Evolutionary conservation across 805 yeast species (phyloP).

Genomic region (Torulaspora microellipsoides): DNA sequence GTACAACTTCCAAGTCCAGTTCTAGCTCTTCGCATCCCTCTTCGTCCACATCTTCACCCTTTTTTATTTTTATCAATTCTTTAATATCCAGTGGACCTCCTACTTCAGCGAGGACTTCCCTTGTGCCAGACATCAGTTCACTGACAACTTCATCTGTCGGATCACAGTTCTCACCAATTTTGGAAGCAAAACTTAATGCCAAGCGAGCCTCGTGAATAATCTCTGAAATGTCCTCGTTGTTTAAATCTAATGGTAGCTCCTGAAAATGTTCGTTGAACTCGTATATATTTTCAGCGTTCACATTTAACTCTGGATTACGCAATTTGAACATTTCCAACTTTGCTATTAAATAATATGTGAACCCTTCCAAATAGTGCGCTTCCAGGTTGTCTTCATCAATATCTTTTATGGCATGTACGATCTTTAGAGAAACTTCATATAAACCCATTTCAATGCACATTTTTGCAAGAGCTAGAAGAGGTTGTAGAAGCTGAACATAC

Average conservation of each 20-base stretch:
- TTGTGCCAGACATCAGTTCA: conserved; percentile 54
- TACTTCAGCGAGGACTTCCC: conserved; percentile 45
- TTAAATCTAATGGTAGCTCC: conserved; percentile 37
- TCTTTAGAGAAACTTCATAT: conserved; percentile 61
- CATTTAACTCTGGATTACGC: conserved; percentile 17
- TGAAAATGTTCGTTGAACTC: conserved; percentile 34
- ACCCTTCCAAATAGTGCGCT: conserved; percentile 75
- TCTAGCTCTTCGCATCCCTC: conserved; percentile 34
- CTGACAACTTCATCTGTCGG: conserved; percentile 47
- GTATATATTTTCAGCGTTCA: conserved; percentile 30
- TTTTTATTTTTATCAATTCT: conserved; percentile 29
- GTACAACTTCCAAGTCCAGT: conserved; percentile 7
- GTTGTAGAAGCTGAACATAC: conserved; percentile 65
- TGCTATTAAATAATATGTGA: conserved; percentile 57
- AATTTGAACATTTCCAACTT: conserved; percentile 29
- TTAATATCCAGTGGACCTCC: conserved; percentile 57
- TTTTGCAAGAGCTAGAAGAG: conserved; percentile 66
- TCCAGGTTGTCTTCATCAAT: conserved; percentile 84
- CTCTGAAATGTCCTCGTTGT: conserved; percentile 33
- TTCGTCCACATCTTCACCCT: conserved; percentile 38
- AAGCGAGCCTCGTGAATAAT: conserved; percentile 34
- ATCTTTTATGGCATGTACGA: conserved; percentile 63
- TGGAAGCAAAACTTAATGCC: conserved; percentile 39
- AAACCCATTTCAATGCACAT: conserved; percentile 73
- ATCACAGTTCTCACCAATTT: conserved; percentile 40